Conservation (phyloP, 768 basidiomycete genomes). For the Mycena indigotica region DNA sequence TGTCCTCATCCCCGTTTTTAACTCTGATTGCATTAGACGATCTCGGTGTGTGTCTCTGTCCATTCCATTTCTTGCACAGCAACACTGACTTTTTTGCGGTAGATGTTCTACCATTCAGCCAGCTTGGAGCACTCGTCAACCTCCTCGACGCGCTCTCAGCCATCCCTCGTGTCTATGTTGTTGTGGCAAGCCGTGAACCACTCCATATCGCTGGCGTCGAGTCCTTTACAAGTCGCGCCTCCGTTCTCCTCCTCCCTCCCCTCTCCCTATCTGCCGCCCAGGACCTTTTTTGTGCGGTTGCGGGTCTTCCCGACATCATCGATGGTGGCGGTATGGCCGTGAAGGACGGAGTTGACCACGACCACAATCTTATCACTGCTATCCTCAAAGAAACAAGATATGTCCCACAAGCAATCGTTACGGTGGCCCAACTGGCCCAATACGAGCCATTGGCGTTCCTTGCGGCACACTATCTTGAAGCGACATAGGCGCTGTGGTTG, state of each 20-base stretch:
- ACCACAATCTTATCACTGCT: neutral
- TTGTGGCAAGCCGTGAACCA: constrained; percentile 5
- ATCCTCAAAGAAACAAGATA: constrained; percentile 3
- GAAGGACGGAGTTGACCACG: neutral
- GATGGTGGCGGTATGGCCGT: neutral
- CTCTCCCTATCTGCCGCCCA: constrained; percentile 14
- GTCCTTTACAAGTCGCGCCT: neutral
- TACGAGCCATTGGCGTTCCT: constrained; percentile 19
- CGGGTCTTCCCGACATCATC: constrained; percentile 7
- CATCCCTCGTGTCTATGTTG: constrained; percentile 10
- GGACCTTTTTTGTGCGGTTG: constrained; percentile 15
- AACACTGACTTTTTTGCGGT: no score
- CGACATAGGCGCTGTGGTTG: neutral
- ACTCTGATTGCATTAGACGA: constrained; percentile 13
- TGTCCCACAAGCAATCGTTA: constrained; percentile 3
- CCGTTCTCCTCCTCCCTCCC: neutral
- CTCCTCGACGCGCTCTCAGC: constrained; percentile 6
- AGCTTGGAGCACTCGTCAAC: neutral
- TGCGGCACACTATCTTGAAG: constrained; percentile 11
- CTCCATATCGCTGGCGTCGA: neutral
- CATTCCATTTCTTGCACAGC: neutral
- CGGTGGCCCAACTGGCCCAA: constrained; percentile 16
- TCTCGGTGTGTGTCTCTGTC: constrained; percentile 4
- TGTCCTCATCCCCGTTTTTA: neutral
- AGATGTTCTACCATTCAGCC: no score